Evolutionary conservation across 805 yeast genomes (phyloP).

Genomic region (Candida corydali): DNA sequence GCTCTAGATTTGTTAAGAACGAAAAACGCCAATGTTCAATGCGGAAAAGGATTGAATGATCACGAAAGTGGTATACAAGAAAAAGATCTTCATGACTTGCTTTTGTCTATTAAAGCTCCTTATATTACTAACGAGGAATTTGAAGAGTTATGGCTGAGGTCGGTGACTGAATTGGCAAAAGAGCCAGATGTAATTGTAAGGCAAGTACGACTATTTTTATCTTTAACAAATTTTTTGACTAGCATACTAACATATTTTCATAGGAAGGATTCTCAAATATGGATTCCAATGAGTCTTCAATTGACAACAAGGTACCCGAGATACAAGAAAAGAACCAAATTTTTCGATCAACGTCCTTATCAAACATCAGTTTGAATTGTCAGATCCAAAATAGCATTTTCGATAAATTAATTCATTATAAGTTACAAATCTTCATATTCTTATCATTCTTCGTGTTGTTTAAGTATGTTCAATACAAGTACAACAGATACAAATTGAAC

Average conservation of each 20-base stretch:
- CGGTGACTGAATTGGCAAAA: constrained; percentile 53
- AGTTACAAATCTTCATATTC: constrained; percentile 14
- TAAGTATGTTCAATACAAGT: constrained; percentile 28
- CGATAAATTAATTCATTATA: constrained; percentile 27
- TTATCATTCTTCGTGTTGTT: constrained; percentile 15
- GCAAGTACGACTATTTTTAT: constrained; percentile 64
- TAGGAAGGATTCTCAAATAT: constrained; percentile 14
- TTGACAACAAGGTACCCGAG: constrained; percentile 28
- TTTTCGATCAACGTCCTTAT: constrained; percentile 72
- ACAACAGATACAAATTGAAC: constrained; percentile 33
- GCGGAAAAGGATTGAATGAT: constrained; percentile 47
- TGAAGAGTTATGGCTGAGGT: constrained; percentile 69
- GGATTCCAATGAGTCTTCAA: constrained; percentile 13
- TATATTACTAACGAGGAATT: constrained; percentile 58
- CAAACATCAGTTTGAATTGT: constrained; percentile 56
- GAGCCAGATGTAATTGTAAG: constrained; percentile 75
- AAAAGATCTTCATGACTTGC: constrained; percentile 49
- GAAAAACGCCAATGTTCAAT: constrained; percentile 59
- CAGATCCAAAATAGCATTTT: constrained; percentile 50
- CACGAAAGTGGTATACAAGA: constrained; percentile 48
- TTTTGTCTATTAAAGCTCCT: constrained; percentile 43
- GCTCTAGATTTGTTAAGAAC: constrained; percentile 63
- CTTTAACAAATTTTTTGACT: constrained; percentile 13
- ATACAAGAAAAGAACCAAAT: constrained; percentile 42
- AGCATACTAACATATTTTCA: constrained; percentile 21